Evolutionary conservation across 257 asterid genomes (phyloP).

Genomic region (Nicotiana paniculata): DNA sequence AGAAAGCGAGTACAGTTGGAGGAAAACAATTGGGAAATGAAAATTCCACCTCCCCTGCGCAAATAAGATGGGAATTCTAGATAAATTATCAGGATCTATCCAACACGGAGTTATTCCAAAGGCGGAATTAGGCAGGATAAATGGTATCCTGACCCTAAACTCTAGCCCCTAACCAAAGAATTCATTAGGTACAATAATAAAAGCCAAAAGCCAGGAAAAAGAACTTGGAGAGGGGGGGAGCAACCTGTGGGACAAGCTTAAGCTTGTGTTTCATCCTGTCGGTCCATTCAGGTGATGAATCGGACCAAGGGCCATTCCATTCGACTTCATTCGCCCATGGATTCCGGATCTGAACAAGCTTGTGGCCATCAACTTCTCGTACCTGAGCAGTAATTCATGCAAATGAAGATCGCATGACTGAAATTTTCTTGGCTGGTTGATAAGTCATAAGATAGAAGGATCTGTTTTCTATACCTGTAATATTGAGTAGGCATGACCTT

Average conservation of each 20-base stretch:
- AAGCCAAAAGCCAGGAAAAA: background rate
- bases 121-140: background rate
- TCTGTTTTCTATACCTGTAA: constrained; percentile 54
- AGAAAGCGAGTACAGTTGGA: background rate
- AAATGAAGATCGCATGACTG: background rate
- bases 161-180: background rate
- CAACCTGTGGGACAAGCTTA: constrained; percentile 83
- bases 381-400: constrained; percentile 37
- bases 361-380: constrained; percentile 84
- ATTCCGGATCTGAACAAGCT: constrained; percentile 94
- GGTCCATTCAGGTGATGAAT: constrained; percentile 95
- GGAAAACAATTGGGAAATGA: background rate
- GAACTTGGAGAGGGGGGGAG: background rate
- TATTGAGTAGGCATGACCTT: constrained; percentile 98
- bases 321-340: constrained; percentile 99
- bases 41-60: background rate
- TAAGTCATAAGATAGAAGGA: background rate
- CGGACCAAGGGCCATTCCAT: constrained; percentile 99
- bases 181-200: background rate
- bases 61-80: background rate
- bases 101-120: background rate
- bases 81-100: background rate
- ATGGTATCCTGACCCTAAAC: background rate
- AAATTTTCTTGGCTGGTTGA: background rate
- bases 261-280: constrained; percentile 98